Conservation (phyloP, 2,329 filamentous ascomycete species). For the Aureobasidium sp. region DNA sequence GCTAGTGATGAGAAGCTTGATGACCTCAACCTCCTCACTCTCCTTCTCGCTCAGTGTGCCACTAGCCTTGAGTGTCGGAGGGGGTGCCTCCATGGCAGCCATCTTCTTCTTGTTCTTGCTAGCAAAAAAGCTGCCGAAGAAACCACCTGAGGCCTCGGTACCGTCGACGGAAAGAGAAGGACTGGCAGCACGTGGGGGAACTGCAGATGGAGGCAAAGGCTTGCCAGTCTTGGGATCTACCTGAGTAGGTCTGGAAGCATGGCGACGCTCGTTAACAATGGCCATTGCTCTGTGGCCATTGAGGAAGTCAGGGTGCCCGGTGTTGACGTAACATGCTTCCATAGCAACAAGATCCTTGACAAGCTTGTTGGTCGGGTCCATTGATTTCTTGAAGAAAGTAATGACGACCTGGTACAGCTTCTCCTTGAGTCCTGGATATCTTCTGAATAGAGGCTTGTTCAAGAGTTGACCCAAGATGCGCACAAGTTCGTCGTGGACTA, state of each 20-base stretch:
- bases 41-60: slow-evolving; percentile 92
- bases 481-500: slow-evolving; percentile 96
- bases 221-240: slow-evolving; percentile 99
- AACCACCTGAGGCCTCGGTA: slow-evolving; percentile 52
- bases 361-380: slow-evolving; percentile 97
- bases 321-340: slow-evolving; percentile 98
- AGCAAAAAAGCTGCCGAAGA: slow-evolving; percentile 98
- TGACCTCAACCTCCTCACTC: slow-evolving; percentile 93
- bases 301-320: slow-evolving; percentile 93
- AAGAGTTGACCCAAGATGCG: slow-evolving; percentile 88
- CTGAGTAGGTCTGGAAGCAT: slow-evolving; percentile 74
- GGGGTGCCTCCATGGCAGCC: slow-evolving; percentile 96
- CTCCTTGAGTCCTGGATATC: slow-evolving; percentile 93
- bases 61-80: slow-evolving; percentile 86
- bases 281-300: slow-evolving; percentile 97
- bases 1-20: slow-evolving; percentile 91
- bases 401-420: slow-evolving; percentile 94
- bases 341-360: slow-evolving; percentile 88
- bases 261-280: slow-evolving; percentile 90
- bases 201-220: slow-evolving; percentile 60
- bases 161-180: slow-evolving; percentile 59
- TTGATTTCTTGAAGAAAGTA: slow-evolving; percentile 92
- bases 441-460: slow-evolving; percentile 79
- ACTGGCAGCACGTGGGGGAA: slow-evolving; percentile 66
- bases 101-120: slow-evolving; percentile 99